Evolutionary conservation across 2,329 filamentous ascomycete genomes (phyloP).

Genomic region (Neophaeococcomyces aloes): DNA sequence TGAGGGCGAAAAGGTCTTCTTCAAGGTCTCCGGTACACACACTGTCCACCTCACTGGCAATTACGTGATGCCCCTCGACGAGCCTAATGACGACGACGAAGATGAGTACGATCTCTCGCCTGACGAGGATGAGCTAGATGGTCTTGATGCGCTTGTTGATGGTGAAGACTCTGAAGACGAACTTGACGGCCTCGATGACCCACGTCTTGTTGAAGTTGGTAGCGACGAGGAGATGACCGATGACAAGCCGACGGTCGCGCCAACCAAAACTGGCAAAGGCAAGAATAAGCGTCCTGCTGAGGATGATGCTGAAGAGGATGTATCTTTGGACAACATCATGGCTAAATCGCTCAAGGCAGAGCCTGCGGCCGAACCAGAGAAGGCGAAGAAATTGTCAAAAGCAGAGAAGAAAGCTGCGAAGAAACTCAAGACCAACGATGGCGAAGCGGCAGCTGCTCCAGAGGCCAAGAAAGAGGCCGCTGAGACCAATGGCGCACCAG

Average conservation of each 20-base stretch:
- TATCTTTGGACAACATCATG: slow-evolving; percentile 69
- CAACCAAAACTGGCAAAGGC: slow-evolving; percentile 44
- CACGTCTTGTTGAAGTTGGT: slow-evolving; percentile 73
- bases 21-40: slow-evolving; percentile 82
- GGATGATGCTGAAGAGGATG: slow-evolving; percentile 51
- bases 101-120: slow-evolving; percentile 71
- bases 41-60: slow-evolving; percentile 89
- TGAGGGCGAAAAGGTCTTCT: slow-evolving; percentile 83
- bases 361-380: slow-evolving; percentile 24
- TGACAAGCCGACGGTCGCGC: slow-evolving; percentile 35
- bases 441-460: slow-evolving; percentile 53
- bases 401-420: slow-evolving; percentile 93
- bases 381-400: slow-evolving; percentile 65
- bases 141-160: slow-evolving; percentile 37
- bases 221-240: slow-evolving; percentile 54
- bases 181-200: slow-evolving; percentile 65
- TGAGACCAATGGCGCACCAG: slow-evolving; percentile 38
- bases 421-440: slow-evolving; percentile 98
- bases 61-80: slow-evolving; percentile 66
- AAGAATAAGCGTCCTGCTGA: slow-evolving; percentile 93
- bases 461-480: slow-evolving; percentile 44
- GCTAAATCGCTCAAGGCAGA: slow-evolving; percentile 54
- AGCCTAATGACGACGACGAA: slow-evolving; percentile 46
- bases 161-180: slow-evolving; percentile 60
- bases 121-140: slow-evolving; percentile 64